Conservation (phyloP, 257 asterid species). For the Plectranthus barbatus region DNA sequence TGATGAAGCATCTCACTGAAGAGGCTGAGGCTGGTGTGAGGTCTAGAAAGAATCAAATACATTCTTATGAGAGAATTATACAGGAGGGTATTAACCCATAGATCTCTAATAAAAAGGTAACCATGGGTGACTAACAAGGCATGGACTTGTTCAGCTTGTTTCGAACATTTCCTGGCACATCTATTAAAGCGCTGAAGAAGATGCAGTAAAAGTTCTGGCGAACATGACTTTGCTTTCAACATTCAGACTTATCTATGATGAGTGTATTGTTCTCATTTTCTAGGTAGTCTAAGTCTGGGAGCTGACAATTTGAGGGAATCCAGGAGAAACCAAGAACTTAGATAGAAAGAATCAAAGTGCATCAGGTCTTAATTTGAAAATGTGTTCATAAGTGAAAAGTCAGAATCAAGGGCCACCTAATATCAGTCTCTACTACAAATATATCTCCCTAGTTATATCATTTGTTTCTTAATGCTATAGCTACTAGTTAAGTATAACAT, state of each 20-base stretch:
- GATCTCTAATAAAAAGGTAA: conserved; percentile 35
- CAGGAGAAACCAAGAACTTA: neutral
- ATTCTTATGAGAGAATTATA: conserved; percentile 68
- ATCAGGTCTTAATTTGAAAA: neutral
- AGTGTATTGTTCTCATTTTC: neutral
- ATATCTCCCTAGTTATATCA: neutral
- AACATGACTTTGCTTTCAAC: conserved; percentile 14
- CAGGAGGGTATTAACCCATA: conserved; percentile 76
- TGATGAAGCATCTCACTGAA: conserved; percentile 62
- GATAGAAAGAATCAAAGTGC: neutral
- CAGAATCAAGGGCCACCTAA: neutral
- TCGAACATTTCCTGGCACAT: conserved; percentile 16
- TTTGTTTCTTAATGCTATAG: neutral
- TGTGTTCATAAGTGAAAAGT: neutral
- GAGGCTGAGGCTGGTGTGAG: conserved; percentile 41
- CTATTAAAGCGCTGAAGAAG: conserved; percentile 45
- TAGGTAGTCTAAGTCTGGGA: neutral
- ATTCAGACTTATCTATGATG: neutral
- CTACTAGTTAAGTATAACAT: neutral
- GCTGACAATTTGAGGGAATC: neutral
- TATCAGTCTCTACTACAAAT: neutral
- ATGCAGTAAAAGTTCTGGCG: conserved; percentile 37
- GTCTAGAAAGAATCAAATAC: conserved; percentile 39
- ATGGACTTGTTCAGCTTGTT: conserved; percentile 51
- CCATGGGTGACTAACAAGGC: conserved; percentile 50